phyloP scores from a whole-genome alignment of 257 asterid species.

The Thymus quinquecostatus region DNA sequence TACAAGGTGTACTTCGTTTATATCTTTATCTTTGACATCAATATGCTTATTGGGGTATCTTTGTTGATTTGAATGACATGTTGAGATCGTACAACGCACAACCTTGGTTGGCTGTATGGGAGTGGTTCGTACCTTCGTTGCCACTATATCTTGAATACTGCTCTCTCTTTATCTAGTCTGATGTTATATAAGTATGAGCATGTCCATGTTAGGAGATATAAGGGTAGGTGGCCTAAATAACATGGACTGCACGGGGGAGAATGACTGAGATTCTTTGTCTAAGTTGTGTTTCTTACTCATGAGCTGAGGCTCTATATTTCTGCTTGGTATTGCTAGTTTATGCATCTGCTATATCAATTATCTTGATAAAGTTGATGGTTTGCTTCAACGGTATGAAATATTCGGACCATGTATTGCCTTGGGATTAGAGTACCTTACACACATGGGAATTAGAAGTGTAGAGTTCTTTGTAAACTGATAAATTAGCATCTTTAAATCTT shows the following conservation, averaged over 20 bases:
- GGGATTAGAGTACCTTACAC: neutral
- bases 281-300: neutral
- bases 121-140: neutral
- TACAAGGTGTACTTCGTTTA: neutral
- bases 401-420: neutral
- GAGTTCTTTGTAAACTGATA: slow-evolving; percentile 1
- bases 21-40: neutral
- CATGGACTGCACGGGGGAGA: neutral
- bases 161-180: slow-evolving; percentile 7
- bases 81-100: neutral
- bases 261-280: neutral
- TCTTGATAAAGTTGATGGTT: neutral
- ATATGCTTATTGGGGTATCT: neutral
- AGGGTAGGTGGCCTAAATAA: slow-evolving; percentile 3
- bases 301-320: neutral
- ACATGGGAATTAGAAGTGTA: neutral
- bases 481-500: slow-evolving; percentile 15
- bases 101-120: neutral
- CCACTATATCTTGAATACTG: neutral
- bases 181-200: slow-evolving; percentile 7
- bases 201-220: slow-evolving; percentile 1
- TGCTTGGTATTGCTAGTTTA: neutral
- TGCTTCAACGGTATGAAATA: slow-evolving; percentile 2
- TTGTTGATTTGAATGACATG: slow-evolving; percentile 14
- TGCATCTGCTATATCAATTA: neutral